Base-by-base conservation (phyloP, 495 filamentous ascomycete species). In the Lasiosphaeriaceae sp. region DNA sequence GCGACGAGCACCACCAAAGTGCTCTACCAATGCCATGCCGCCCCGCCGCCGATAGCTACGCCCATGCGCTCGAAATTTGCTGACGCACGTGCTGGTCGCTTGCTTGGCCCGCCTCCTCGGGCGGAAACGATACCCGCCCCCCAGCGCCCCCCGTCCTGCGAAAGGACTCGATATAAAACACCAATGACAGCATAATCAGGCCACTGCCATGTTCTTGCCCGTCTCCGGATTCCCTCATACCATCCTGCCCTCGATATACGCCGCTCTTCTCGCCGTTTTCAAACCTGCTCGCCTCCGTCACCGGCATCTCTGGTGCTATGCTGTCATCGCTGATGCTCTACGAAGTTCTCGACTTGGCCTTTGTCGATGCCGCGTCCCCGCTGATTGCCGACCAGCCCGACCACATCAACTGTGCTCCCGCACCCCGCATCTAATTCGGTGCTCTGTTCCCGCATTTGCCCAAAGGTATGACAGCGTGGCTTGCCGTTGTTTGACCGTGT, bases 161-260 rank as follows among this genome's bases (percentile, higher is more conserved):
- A 31, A 24, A 31, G 50, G 9, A 16, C 17, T 22, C 52, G 16
- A 41, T 41, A 37, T 55, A 47, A 56, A 56, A 56, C 54, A 56
- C 11, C 46, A 50, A 56, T 56, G 54, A 56, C 54, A 50, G 47
- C 37, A 56, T 39, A 50, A 56, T 56, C 54, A 56, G 54, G 22
- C 54, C 54, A 56, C 31, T 50, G 19, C 29, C 21, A n/a, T 20
- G 37, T 35, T 35, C 51, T 14, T 53, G 51, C 37, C 17, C 20
- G 17, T 22, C 24, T 29, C 51, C 44, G 23, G 44, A 23, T 46
- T 21, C 41, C n/a, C 2, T 17, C 17, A 43, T 12, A 12, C 39
- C 8, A 17, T 6, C n/a, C n/a, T n/a, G n/a, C n/a, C n/a, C 14
- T 16, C n/a, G 12, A 14, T 12, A 43, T 43, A 4, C 39, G 39